A percentile compares a stretch with the other conserved stretches of the same genome.
These are phyloP conservation scores for Psilocybe subaeruginosa DNA, from an alignment of 768 basidiomycete species.

Conservation along the genomic window DNA sequence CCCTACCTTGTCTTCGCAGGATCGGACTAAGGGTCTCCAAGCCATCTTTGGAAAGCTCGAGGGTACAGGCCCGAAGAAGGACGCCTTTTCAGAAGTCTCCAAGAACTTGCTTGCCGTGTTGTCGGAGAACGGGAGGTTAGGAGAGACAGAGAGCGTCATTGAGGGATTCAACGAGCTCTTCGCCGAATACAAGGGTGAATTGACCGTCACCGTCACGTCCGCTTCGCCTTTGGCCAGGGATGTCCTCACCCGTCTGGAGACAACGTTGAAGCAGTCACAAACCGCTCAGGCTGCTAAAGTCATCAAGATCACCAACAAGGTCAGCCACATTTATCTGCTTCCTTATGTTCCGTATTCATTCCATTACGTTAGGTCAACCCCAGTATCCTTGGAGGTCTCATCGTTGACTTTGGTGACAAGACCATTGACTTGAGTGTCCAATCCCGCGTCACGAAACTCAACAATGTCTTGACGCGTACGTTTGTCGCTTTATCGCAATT, in stretches of 20 bases:
- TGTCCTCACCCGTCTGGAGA: slow-evolving; percentile 76
- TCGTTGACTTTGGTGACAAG: slow-evolving; percentile 98
- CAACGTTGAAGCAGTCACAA: slow-evolving; percentile 83
- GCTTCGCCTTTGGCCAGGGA: slow-evolving; percentile 81
- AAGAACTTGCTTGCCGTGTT: slow-evolving; percentile 91
- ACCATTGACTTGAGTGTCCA: slow-evolving; percentile 95
- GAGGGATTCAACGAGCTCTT: slow-evolving; percentile 92
- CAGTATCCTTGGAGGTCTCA: slow-evolving; percentile 85
- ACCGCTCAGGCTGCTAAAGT: slow-evolving; percentile 86
- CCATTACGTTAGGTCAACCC: slow-evolving; percentile 74
- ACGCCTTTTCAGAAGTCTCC: slow-evolving; percentile 80
- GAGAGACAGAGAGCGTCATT: slow-evolving; percentile 83
- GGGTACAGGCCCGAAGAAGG: slow-evolving; percentile 65
- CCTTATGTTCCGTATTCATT: background rate
- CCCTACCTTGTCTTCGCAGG: slow-evolving; percentile 86
- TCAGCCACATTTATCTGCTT: slow-evolving; percentile 30
- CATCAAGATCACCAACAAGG: slow-evolving; percentile 92
- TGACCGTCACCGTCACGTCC: slow-evolving; percentile 91
- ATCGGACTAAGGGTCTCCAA: slow-evolving; percentile 70
- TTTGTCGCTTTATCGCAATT: slow-evolving; percentile 11
- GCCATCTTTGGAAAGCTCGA: slow-evolving; percentile 71
- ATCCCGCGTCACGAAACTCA: slow-evolving; percentile 93
- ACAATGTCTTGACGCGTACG: slow-evolving; percentile 84
- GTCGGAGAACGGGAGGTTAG: slow-evolving; percentile 90
- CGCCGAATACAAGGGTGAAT: slow-evolving; percentile 87